Percentiles rank a stretch among this genome's conserved stretches.
These are phyloP conservation scores for Arthrobotrys iridis DNA, from an alignment of 2,329 filamentous ascomycete species.

Conservation along the genomic window DNA sequence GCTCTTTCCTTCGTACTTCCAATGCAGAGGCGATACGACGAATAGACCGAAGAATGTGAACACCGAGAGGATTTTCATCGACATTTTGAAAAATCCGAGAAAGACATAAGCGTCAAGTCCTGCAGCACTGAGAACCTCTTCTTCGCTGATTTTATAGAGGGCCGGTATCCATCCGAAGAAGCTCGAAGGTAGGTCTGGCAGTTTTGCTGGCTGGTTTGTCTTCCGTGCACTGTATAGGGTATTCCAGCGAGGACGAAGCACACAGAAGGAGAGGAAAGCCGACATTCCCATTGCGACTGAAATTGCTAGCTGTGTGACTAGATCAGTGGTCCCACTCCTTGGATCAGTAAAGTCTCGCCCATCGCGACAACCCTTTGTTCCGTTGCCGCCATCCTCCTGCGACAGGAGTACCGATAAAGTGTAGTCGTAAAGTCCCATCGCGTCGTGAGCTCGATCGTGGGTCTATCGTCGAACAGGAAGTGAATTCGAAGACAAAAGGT, in stretches of 20 bases:
- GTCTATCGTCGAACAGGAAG: not conserved
- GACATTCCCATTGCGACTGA: constrained; percentile 75
- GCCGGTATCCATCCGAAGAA: constrained; percentile 94
- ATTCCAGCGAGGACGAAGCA: constrained; percentile 90
- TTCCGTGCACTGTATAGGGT: constrained; percentile 89
- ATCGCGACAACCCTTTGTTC: constrained; percentile 21
- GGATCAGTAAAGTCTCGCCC: constrained; percentile 59
- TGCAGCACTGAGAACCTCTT: constrained; percentile 87
- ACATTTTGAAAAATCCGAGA: constrained; percentile 94
- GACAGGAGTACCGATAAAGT: constrained; percentile 51
- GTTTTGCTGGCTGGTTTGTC: constrained; percentile 67
- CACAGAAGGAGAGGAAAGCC: constrained; percentile 80
- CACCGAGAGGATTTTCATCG: constrained; percentile 80
- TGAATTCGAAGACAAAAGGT: constrained; percentile 1
- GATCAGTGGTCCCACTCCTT: constrained; percentile 61
- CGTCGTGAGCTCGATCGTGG: not conserved
- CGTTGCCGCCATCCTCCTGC: constrained; percentile 28
- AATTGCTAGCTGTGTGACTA: constrained; percentile 73
- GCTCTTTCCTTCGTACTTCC: constrained; percentile 66
- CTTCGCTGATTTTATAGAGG: constrained; percentile 83
- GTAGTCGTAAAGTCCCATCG: constrained; percentile 50
- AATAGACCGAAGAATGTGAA: constrained; percentile 83
- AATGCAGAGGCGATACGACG: constrained; percentile 87
- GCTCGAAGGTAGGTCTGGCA: constrained; percentile 82
- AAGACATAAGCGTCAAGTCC: constrained; percentile 95